Evolutionary conservation across 2,329 filamentous ascomycete genomes (phyloP).

Genomic region (Ascosphaera apis): DNA sequence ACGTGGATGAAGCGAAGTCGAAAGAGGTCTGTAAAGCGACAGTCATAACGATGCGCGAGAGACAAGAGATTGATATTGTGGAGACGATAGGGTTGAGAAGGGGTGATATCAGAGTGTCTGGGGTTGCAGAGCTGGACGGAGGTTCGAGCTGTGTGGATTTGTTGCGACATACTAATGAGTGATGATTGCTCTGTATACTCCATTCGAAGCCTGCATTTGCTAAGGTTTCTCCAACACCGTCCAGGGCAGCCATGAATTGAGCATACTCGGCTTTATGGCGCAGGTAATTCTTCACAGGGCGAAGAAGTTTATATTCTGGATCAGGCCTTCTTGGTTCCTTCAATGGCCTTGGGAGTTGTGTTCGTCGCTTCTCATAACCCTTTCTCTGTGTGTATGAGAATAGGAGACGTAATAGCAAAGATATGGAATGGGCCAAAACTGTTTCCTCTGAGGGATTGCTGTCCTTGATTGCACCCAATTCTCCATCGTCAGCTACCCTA

Average conservation of each 20-base stretch:
- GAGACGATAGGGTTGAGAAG: slow-evolving; percentile 23
- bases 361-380: slow-evolving; percentile 42
- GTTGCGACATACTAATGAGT: background rate
- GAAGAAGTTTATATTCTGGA: slow-evolving; percentile 33
- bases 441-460: slow-evolving; percentile 8
- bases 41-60: slow-evolving; percentile 4
- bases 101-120: slow-evolving; percentile 1
- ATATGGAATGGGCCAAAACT: slow-evolving; percentile 39
- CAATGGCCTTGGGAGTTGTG: slow-evolving; percentile 36
- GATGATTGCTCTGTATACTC: slow-evolving; percentile 2
- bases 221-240: slow-evolving; percentile 12
- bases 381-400: slow-evolving; percentile 58
- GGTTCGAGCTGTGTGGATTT: background rate
- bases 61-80: slow-evolving; percentile 16
- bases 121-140: background rate
- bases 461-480: slow-evolving; percentile 5
- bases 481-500: slow-evolving; percentile 9
- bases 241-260: slow-evolving; percentile 14
- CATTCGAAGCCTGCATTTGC: slow-evolving; percentile 13
- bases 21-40: background rate
- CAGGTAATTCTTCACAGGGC: slow-evolving; percentile 31
- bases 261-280: slow-evolving; percentile 22
- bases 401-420: slow-evolving; percentile 48
- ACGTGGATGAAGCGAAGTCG: background rate
- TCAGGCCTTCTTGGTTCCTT: slow-evolving; percentile 25